Conservation (phyloP, 2,329 filamentous ascomycete genomes). For the Penicillium sp. region DNA sequence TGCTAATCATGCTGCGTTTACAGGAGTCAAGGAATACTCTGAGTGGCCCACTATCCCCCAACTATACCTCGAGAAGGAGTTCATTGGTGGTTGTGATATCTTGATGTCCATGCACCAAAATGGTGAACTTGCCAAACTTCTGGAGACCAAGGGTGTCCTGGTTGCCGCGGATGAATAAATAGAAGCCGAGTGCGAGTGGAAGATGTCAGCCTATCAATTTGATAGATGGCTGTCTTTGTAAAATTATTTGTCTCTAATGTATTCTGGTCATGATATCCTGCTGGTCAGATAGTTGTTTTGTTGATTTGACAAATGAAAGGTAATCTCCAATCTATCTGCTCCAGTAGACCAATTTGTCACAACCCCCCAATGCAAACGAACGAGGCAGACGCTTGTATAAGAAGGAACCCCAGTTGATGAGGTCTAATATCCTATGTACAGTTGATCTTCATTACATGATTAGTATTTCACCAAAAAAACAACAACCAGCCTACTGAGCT, state of each 20-base stretch:
- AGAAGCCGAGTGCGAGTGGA: background rate
- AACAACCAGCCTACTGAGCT: background rate
- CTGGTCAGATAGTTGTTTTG: conserved; percentile 6
- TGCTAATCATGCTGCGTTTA: background rate
- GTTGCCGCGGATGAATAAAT: conserved; percentile 55
- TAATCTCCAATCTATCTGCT: background rate
- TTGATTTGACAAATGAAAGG: background rate
- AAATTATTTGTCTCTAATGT: conserved; percentile 12
- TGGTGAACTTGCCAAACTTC: conserved; percentile 83
- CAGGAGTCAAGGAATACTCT: conserved; percentile 97
- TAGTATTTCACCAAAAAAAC: background rate
- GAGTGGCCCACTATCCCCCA: conserved; percentile 99
- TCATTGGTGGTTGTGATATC: conserved; percentile 97
- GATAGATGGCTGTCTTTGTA: conserved; percentile 14
- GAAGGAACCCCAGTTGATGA: conserved; percentile 15
- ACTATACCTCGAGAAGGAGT: conserved; percentile 92
- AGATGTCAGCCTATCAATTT: conserved; percentile 5
- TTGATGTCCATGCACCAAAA: conserved; percentile 96
- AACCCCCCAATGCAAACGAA: background rate
- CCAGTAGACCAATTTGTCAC: background rate
- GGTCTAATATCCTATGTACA: conserved; percentile 16
- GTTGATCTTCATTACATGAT: conserved; percentile 12
- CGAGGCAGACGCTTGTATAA: background rate
- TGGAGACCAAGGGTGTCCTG: conserved; percentile 90
- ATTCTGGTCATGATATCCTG: conserved; percentile 10